A percentile compares a stretch with the other conserved stretches of the same genome.
phyloP scores from a whole-genome alignment of 148 eudicot genomes.

The Pouteria glomerata region DNA sequence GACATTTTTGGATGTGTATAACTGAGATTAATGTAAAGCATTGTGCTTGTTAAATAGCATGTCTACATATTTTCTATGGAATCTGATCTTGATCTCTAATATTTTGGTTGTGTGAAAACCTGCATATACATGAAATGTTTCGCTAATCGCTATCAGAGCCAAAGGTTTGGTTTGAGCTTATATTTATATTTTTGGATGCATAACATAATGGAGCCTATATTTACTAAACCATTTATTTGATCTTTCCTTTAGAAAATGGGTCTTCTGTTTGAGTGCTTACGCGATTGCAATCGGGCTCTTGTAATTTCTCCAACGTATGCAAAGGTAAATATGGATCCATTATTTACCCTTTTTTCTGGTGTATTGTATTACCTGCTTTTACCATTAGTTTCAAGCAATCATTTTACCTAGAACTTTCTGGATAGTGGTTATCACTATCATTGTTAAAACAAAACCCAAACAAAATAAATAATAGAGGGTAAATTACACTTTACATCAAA shows the following conservation, averaged over 20 bases:
- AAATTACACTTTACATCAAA: too few species aligned
- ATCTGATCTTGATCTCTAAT: too few species aligned
- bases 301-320: conserved; percentile 48
- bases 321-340: conserved; percentile 48
- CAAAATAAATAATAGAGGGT: too few species aligned
- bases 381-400: background rate
- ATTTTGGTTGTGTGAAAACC: too few species aligned
- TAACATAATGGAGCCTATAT: too few species aligned
- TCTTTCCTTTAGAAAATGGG: conserved; percentile 57
- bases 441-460: background rate
- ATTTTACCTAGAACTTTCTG: background rate
- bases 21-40: too few species aligned
- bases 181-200: too few species aligned
- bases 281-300: conserved; percentile 83
- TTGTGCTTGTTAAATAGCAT: too few species aligned
- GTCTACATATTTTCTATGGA: too few species aligned
- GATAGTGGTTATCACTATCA: background rate
- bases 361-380: background rate
- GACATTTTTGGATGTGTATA: too few species aligned
- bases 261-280: conserved; percentile 58
- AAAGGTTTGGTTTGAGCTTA: conserved; percentile 69
- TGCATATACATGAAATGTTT: too few species aligned
- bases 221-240: conserved; percentile 9
- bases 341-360: conserved; percentile 11
- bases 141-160: too few species aligned